Conservation (phyloP, 2,329 filamentous ascomycete genomes). For the Pseudogymnoascus destructans region DNA sequence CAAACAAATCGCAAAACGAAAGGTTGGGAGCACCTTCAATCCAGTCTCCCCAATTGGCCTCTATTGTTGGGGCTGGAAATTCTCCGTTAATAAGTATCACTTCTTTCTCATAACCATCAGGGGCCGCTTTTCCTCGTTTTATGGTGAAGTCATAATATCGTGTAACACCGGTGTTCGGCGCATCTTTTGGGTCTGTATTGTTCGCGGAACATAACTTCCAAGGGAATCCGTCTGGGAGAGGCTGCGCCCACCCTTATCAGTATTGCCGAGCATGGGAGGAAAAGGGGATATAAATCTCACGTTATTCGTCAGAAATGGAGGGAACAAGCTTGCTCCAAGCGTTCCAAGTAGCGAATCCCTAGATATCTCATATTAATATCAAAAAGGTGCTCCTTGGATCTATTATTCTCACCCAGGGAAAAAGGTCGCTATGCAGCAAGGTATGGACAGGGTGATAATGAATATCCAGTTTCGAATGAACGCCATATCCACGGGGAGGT, state of each 20-base stretch:
- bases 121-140: conserved; percentile 14
- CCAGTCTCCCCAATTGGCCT: conserved; percentile 29
- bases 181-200: conserved; percentile 27
- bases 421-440: neutral
- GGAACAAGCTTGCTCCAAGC: conserved; percentile 24
- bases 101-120: conserved; percentile 23
- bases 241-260: conserved; percentile 16
- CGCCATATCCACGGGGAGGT: neutral
- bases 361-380: neutral
- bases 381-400: neutral
- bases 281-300: neutral
- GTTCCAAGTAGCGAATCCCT: conserved; percentile 24
- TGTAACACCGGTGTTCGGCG: conserved; percentile 31
- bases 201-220: conserved; percentile 36
- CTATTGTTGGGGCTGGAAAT: conserved; percentile 28
- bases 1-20: neutral
- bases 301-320: conserved; percentile 35
- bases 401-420: neutral
- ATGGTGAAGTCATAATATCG: conserved; percentile 26
- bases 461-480: neutral
- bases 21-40: conserved; percentile 5
- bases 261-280: neutral
- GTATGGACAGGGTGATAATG: neutral
- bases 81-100: conserved; percentile 27
- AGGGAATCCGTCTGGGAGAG: conserved; percentile 36